These are phyloP conservation scores for Fomitopsis serialis DNA, from an alignment of 768 basidiomycete species.

Conservation along the genomic window DNA sequence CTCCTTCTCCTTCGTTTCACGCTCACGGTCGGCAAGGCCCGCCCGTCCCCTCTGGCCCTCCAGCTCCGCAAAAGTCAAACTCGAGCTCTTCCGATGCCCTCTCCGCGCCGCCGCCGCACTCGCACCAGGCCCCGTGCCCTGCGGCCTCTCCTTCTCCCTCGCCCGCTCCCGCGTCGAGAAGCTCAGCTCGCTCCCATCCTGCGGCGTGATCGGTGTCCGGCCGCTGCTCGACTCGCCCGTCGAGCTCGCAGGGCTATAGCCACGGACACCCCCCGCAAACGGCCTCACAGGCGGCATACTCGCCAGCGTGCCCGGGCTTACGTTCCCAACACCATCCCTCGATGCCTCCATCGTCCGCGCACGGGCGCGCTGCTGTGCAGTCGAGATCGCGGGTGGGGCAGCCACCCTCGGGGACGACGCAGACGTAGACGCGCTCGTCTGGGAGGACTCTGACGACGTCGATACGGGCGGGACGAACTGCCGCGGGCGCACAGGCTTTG, in stretches of 20 bases:
- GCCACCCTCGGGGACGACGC: not conserved
- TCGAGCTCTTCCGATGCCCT: conserved; percentile 46
- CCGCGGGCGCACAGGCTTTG: not conserved
- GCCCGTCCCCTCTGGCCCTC: conserved; percentile 12
- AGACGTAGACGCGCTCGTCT: not conserved
- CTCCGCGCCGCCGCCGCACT: conserved; percentile 18
- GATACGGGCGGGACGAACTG: not conserved
- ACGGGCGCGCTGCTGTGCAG: not conserved
- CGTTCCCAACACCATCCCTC: not conserved
- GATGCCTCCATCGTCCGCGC: conserved; percentile 1
- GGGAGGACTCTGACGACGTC: not conserved
- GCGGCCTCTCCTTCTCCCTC: conserved; percentile 1
- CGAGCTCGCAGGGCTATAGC: conserved; percentile 78
- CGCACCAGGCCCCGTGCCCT: conserved; percentile 1
- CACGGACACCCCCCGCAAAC: conserved; percentile 41
- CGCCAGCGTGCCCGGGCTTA: not conserved
- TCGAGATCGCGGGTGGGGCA: not conserved
- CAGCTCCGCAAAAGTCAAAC: conserved; percentile 67
- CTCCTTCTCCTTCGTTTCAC: conserved; percentile 27
- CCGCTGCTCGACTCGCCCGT: conserved; percentile 83
- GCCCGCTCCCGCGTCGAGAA: conserved; percentile 11
- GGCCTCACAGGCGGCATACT: conserved; percentile 37
- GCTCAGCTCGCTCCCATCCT: conserved; percentile 66
- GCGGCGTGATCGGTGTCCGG: conserved; percentile 67
- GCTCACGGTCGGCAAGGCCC: conserved; percentile 15